Percentiles rank a stretch among this genome's conserved stretches.
phyloP scores from a whole-genome alignment of 768 basidiomycete species.

The Dendrothele bispora region DNA sequence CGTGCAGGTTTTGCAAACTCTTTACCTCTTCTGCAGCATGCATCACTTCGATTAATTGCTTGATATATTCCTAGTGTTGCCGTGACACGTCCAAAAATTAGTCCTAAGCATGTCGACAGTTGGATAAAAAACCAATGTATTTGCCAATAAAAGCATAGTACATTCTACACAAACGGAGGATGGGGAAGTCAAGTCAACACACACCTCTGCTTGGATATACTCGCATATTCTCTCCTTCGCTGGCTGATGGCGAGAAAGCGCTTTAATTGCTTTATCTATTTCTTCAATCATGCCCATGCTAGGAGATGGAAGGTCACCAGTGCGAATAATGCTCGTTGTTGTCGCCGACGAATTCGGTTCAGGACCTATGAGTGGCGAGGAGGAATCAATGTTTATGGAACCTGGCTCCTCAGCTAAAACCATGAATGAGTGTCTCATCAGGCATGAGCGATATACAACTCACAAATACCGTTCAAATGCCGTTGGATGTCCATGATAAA shows the following conservation, averaged over 20 bases:
- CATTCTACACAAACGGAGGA: conserved; percentile 9
- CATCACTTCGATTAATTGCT: conserved; percentile 80
- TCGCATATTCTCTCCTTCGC: conserved; percentile 87
- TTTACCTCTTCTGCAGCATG: conserved; percentile 92
- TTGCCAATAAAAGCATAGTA: neutral
- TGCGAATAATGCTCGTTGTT: conserved; percentile 63
- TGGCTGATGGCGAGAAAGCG: conserved; percentile 66
- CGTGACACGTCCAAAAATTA: conserved; percentile 18
- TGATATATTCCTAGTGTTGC: conserved; percentile 76
- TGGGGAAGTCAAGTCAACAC: conserved; percentile 23
- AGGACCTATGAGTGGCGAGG: conserved; percentile 60
- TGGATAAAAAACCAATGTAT: conserved; percentile 13
- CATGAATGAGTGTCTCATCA: conserved; percentile 13
- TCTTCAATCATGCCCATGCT: conserved; percentile 75
- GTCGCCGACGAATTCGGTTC: conserved; percentile 51
- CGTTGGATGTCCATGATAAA: conserved; percentile 92
- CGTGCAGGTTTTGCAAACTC: conserved; percentile 86
- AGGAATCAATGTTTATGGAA: conserved; percentile 38
- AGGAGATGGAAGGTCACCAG: conserved; percentile 75
- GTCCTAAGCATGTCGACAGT: conserved; percentile 27
- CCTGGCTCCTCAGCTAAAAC: conserved; percentile 40
- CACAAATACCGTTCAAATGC: conserved; percentile 70
- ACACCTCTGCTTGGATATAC: conserved; percentile 82
- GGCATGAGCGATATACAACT: conserved; percentile 24
- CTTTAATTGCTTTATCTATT: conserved; percentile 77